These are phyloP conservation scores for Neospora caninum DNA, from an alignment of 169 alveolate species.

Conservation along the genomic window DNA sequence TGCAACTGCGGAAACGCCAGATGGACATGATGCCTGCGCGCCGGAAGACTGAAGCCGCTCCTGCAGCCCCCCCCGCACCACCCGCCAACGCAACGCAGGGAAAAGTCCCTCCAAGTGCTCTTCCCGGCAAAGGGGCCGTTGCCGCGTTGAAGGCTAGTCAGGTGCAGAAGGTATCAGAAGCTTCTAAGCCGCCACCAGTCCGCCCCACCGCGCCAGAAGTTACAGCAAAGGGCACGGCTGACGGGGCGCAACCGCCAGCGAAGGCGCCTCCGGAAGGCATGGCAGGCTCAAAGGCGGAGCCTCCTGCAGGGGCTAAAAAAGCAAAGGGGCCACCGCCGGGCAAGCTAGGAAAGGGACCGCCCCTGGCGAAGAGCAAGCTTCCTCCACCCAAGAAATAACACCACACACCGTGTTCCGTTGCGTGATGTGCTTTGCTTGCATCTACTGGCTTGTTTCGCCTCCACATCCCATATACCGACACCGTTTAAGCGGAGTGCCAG, in stretches of 20 bases:
- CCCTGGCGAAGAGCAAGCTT: background rate
- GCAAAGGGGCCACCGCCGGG: background rate
- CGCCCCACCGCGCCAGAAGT: background rate
- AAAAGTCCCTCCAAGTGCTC: background rate
- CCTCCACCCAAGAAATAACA: too few relatives aligned
- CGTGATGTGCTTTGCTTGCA: too few relatives aligned
- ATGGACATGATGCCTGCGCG: background rate
- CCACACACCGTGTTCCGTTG: too few relatives aligned
- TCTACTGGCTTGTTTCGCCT: too few relatives aligned
- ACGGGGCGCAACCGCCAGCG: too few relatives aligned
- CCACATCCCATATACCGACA: too few relatives aligned
- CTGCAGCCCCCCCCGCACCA: background rate
- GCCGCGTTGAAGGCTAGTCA: slow-evolving; percentile 1
- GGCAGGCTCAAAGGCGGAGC: too few relatives aligned
- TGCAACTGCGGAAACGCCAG: background rate
- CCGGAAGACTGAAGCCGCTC: background rate
- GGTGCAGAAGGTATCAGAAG: background rate
- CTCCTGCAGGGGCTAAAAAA: background rate
- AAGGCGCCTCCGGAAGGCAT: too few relatives aligned
- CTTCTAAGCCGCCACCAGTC: background rate
- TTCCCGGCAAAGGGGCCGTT: slow-evolving; percentile 27
- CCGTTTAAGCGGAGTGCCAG: too few relatives aligned
- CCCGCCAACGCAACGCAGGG: background rate
- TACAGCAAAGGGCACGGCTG: background rate
- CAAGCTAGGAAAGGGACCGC: background rate